Conservation (phyloP, 148 eudicot genomes). For the Pouteria glomerata region DNA sequence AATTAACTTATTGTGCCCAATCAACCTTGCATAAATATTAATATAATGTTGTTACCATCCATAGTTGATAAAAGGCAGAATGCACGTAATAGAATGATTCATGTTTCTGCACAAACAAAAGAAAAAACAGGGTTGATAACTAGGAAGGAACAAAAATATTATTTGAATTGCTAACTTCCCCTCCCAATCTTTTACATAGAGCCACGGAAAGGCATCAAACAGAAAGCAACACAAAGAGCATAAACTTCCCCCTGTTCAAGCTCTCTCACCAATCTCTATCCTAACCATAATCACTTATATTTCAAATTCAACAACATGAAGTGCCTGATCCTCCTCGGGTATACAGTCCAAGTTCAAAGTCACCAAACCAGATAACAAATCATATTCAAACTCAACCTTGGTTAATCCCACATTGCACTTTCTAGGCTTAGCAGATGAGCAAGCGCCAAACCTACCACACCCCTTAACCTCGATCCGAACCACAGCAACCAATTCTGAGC, state of each 20-base stretch:
- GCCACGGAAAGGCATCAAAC: background rate
- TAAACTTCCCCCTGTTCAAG: background rate
- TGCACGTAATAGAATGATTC: background rate
- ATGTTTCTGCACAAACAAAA: background rate
- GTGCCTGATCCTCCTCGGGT: slow-evolving; percentile 50
- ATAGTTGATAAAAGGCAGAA: too few relatives aligned
- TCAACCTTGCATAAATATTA: too few relatives aligned
- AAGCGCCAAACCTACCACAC: slow-evolving; percentile 75
- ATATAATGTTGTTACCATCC: too few relatives aligned
- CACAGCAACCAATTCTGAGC: slow-evolving; percentile 33
- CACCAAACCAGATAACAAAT: slow-evolving; percentile 53
- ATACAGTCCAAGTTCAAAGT: slow-evolving; percentile 46
- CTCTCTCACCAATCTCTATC: background rate
- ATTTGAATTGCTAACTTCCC: slow-evolving; percentile 3
- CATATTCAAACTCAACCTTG: slow-evolving; percentile 49
- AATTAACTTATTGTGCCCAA: too few relatives aligned
- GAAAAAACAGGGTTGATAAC: background rate
- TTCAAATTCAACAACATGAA: slow-evolving; percentile 60
- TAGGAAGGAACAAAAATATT: background rate
- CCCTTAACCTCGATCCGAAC: slow-evolving; percentile 73
- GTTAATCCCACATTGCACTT: slow-evolving; percentile 50
- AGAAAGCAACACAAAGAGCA: background rate
- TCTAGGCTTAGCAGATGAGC: slow-evolving; percentile 65
- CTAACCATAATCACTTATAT: slow-evolving; percentile 24
- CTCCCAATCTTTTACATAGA: background rate